Conservation (phyloP, 495 filamentous ascomycete species). For the Tuber borchii region DNA sequence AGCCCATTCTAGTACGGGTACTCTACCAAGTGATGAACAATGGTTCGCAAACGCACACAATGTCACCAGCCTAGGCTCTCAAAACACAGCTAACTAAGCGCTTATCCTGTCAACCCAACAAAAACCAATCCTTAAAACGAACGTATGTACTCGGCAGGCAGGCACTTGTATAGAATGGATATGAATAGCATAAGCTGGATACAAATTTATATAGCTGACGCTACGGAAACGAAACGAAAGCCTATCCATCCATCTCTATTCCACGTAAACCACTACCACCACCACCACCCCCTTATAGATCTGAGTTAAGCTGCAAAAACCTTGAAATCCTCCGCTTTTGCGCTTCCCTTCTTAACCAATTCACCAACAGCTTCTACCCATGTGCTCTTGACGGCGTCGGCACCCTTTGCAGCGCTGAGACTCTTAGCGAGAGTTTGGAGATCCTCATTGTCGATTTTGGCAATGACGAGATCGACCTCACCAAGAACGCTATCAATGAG, state of each 20-base stretch:
- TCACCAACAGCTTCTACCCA: conserved; percentile 43
- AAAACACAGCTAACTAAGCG: background rate
- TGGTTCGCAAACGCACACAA: background rate
- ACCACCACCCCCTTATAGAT: background rate
- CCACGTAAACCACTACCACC: background rate
- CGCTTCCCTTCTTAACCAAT: conserved; percentile 31
- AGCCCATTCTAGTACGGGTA: too few relatives aligned
- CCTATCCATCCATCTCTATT: background rate
- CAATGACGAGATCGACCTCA: conserved; percentile 82
- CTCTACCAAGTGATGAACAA: background rate
- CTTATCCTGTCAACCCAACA: background rate
- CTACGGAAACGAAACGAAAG: background rate
- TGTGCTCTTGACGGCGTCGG: conserved; percentile 60
- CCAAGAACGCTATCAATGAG: conserved; percentile 74
- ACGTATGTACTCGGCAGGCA: background rate
- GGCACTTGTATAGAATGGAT: background rate
- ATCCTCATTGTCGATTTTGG: conserved; percentile 84
- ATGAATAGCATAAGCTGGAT: background rate
- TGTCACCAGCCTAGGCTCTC: background rate
- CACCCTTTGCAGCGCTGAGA: conserved; percentile 65
- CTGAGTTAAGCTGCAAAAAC: conserved; percentile 8
- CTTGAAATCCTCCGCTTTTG: conserved; percentile 30
- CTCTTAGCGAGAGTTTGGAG: conserved; percentile 69
- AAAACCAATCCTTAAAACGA: background rate
- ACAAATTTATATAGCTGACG: background rate